Percentiles rank a stretch among this genome's conserved stretches.
These are phyloP conservation scores for Aspergillus bombycis DNA, from an alignment of 2,329 filamentous ascomycete genomes.

Conservation along the genomic window DNA sequence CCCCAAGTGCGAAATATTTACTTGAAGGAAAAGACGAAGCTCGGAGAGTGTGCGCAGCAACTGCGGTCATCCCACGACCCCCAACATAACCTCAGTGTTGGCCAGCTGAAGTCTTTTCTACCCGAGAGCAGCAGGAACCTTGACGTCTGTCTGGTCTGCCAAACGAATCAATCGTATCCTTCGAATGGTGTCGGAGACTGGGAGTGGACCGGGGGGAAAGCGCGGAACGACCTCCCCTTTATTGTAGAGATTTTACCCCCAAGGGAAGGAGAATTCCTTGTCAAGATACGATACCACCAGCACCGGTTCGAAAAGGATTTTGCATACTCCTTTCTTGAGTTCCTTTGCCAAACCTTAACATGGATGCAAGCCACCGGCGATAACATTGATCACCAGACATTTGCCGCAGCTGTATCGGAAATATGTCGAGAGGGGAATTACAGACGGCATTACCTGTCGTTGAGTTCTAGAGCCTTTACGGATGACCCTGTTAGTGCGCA, in stretches of 20 bases:
- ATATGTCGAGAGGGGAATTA: not conserved
- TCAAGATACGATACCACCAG: not conserved
- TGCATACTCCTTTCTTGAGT: not conserved
- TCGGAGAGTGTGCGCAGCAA: not conserved
- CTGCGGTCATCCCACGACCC: not conserved
- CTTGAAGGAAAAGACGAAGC: not conserved
- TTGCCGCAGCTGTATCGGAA: not conserved
- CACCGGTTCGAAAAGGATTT: not conserved
- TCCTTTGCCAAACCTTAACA: not conserved
- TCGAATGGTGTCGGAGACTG: not conserved
- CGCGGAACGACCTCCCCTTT: not conserved
- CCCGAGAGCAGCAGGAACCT: not conserved
- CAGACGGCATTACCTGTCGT: not conserved
- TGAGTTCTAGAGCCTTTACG: not conserved
- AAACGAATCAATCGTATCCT: not conserved
- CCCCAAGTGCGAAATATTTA: not conserved
- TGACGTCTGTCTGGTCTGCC: not conserved
- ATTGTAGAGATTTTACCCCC: not conserved
- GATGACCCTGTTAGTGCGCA: not conserved
- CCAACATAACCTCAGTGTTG: not conserved
- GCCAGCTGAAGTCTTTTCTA: not conserved
- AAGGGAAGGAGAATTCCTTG: not conserved
- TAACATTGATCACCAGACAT: not conserved
- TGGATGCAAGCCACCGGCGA: not conserved
- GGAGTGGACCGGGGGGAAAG: not conserved